phyloP scores from a whole-genome alignment of 2,329 filamentous ascomycete genomes.

The Phyllosticta citrichinensis region DNA sequence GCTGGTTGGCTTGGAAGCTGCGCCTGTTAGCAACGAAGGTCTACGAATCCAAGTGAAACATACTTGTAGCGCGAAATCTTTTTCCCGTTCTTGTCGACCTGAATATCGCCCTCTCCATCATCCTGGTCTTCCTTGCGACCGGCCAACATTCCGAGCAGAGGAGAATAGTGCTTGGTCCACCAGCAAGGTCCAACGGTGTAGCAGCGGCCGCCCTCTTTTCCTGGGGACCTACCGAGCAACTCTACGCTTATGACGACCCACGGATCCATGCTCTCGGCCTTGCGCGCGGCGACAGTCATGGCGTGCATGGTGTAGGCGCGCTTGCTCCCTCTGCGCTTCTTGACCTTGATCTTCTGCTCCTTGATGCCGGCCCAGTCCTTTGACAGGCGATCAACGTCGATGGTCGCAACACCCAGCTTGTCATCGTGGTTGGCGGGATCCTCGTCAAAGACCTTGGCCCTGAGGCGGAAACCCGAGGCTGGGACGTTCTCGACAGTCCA shows the following conservation, averaged over 20 bases:
- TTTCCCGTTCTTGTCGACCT: constrained; percentile 28
- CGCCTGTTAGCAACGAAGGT: constrained; percentile 8
- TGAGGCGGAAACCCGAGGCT: constrained; percentile 67
- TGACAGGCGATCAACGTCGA: constrained; percentile 50
- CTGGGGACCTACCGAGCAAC: constrained; percentile 64
- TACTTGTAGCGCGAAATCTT: constrained; percentile 67
- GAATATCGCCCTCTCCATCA: constrained; percentile 5
- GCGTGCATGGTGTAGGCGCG: constrained; percentile 70
- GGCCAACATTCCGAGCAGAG: constrained; percentile 73
- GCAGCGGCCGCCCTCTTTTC: constrained; percentile 52
- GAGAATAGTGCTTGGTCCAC: constrained; percentile 79
- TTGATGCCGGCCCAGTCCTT: constrained; percentile 61
- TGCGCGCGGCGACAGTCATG: constrained; percentile 52
- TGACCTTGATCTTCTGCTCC: constrained; percentile 57
- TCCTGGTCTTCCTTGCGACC: constrained; percentile 49
- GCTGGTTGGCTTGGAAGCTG: constrained; percentile 86
- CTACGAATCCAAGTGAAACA: constrained; percentile 21
- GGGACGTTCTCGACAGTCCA: constrained; percentile 89
- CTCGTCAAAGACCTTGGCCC: constrained; percentile 82
- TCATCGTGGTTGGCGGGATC: constrained; percentile 81
- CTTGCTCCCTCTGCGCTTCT: constrained; percentile 80
- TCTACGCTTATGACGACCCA: constrained; percentile 63
- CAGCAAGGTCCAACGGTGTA: constrained; percentile 70
- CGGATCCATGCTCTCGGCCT: constrained; percentile 57
- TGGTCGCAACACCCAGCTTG: constrained; percentile 73